phyloP scores from a whole-genome alignment of 1,284 basidiomycete species.

The Fomes fomentarius region DNA sequence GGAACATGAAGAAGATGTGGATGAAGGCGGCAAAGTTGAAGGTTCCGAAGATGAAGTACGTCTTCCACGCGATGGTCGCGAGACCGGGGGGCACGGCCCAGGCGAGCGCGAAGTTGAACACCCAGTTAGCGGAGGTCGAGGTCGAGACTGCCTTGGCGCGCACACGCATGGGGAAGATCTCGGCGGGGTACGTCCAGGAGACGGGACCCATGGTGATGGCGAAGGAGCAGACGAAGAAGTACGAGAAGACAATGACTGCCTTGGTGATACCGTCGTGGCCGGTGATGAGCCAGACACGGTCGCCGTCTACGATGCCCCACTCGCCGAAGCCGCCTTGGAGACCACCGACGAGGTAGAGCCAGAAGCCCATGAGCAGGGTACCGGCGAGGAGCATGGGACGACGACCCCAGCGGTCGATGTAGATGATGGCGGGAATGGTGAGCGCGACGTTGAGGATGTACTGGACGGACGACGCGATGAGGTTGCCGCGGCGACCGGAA shows the following conservation, averaged over 20 bases:
- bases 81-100: conserved; percentile 50
- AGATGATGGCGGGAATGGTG: conserved; percentile 76
- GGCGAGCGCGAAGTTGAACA: conserved; percentile 75
- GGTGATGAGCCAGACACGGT: conserved; percentile 63
- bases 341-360: conserved; percentile 76
- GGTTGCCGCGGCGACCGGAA: conserved; percentile 67
- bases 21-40: conserved; percentile 76
- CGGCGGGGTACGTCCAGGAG: conserved; percentile 41
- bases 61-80: conserved; percentile 44
- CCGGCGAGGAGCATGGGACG: conserved; percentile 75
- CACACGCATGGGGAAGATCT: conserved; percentile 69
- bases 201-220: conserved; percentile 77
- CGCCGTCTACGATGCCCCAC: conserved; percentile 53
- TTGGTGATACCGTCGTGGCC: conserved; percentile 60
- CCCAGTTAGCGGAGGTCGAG: conserved; percentile 63
- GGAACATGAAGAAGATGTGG: conserved; percentile 75
- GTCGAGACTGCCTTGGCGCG: conserved; percentile 76
- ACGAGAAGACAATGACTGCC: conserved; percentile 76
- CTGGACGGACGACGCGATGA: conserved; percentile 79
- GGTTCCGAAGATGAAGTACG: conserved; percentile 75
- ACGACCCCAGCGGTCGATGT: conserved; percentile 79
- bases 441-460: conserved; percentile 77
- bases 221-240: conserved; percentile 75
- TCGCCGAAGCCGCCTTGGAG: conserved; percentile 69
- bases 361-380: conserved; percentile 72